Evolutionary conservation across 2,329 filamentous ascomycete genomes (phyloP).

Genomic region (Claviceps sp.): DNA sequence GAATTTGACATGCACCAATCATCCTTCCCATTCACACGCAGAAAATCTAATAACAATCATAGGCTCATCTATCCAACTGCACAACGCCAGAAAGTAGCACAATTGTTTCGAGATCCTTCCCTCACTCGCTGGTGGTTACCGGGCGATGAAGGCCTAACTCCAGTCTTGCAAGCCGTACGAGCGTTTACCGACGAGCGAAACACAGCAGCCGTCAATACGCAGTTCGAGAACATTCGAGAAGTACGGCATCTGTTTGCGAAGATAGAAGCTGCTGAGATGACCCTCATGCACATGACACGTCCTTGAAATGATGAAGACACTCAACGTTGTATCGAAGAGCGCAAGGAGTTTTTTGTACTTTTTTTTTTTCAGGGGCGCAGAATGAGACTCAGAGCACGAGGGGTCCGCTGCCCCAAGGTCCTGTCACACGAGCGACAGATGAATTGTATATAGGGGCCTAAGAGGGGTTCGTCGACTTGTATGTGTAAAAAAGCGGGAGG

Average conservation of each 20-base stretch:
- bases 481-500: neutral
- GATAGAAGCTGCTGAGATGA: slow-evolving; percentile 23
- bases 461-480: neutral
- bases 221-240: slow-evolving; percentile 55
- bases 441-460: neutral
- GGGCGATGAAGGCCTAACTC: slow-evolving; percentile 61
- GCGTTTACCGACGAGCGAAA: slow-evolving; percentile 71
- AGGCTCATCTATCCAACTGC: slow-evolving; percentile 75
- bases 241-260: slow-evolving; percentile 62
- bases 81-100: slow-evolving; percentile 62
- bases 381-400: neutral
- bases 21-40: too few relatives aligned
- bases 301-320: neutral
- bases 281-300: neutral
- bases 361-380: too few relatives aligned
- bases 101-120: slow-evolving; percentile 58
- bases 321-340: neutral
- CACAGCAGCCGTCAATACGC: slow-evolving; percentile 40
- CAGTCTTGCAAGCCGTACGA: slow-evolving; percentile 63
- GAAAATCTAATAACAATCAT: neutral
- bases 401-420: neutral
- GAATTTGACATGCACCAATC: too few relatives aligned
- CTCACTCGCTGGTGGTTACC: slow-evolving; percentile 83
- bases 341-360: too few relatives aligned
- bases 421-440: neutral